These are phyloP conservation scores for Bromus sterilis DNA, from an alignment of 176 grass and related monocot genomes.

Conservation along the genomic window DNA sequence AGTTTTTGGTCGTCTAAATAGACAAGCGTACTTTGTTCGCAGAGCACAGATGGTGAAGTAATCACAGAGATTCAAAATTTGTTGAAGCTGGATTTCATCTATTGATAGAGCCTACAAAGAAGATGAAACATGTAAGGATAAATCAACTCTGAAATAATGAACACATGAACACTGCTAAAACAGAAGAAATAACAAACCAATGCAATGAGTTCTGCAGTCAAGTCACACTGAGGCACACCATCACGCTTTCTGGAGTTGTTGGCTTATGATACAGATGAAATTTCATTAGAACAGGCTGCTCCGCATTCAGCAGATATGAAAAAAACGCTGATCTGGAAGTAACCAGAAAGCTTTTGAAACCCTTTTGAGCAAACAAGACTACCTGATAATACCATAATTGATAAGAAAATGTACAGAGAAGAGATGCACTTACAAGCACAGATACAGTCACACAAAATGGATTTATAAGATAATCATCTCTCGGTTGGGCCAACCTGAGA, in stretches of 20 bases:
- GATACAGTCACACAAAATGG: conserved; percentile 70
- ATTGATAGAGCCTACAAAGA: conserved; percentile 55
- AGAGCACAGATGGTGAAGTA: conserved; percentile 78
- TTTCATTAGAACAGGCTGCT: neutral
- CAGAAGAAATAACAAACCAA: conserved; percentile 63
- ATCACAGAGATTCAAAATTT: conserved; percentile 75
- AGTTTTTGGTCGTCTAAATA: conserved; percentile 9
- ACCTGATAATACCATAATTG: conserved; percentile 2
- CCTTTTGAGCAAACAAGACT: conserved; percentile 5
- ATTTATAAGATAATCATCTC: conserved; percentile 78
- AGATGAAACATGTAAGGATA: conserved; percentile 26
- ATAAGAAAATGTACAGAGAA: conserved; percentile 18
- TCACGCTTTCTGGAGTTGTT: conserved; percentile 79
- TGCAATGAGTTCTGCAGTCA: conserved; percentile 59
- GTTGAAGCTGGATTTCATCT: conserved; percentile 74
- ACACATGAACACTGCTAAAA: conserved; percentile 16
- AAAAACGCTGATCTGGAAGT: neutral
- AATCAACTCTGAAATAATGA: conserved; percentile 6
- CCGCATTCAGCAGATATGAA: neutral
- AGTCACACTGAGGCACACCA: conserved; percentile 76
- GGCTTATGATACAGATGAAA: conserved; percentile 37
- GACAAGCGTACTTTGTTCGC: conserved; percentile 65
- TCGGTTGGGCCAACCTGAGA: conserved; percentile 41
- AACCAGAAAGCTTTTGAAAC: conserved; percentile 7
- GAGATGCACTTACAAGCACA: conserved; percentile 63